These are phyloP conservation scores for Dryadomyces quercivorus DNA, from an alignment of 2,329 filamentous ascomycete species.

Conservation along the genomic window DNA sequence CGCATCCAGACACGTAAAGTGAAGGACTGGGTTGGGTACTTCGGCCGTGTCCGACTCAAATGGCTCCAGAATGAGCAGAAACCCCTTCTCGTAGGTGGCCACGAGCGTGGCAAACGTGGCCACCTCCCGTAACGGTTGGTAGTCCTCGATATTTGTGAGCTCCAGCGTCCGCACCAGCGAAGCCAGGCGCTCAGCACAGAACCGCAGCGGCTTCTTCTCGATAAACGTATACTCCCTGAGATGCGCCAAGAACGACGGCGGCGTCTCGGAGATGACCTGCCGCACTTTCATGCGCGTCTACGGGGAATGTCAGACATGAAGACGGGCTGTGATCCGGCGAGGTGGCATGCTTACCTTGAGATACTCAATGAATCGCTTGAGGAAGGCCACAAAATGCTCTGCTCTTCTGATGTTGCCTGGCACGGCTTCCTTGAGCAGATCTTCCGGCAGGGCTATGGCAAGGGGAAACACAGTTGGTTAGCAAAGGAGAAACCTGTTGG, in stretches of 20 bases:
- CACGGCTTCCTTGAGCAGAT: conserved; percentile 87
- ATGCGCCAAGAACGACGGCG: conserved; percentile 83
- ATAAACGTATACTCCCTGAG: conserved; percentile 95
- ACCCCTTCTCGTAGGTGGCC: conserved; percentile 93
- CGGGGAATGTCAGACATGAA: too few relatives aligned
- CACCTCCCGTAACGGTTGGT: conserved; percentile 91
- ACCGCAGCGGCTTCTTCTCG: conserved; percentile 85
- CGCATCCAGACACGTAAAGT: conserved; percentile 92
- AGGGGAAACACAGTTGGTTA: background rate
- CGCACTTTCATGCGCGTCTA: conserved; percentile 91
- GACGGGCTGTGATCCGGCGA: too few relatives aligned
- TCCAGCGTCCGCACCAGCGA: conserved; percentile 91
- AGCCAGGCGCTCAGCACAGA: conserved; percentile 88
- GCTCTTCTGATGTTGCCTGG: conserved; percentile 93
- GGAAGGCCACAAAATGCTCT: conserved; percentile 88
- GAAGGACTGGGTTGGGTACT: conserved; percentile 78
- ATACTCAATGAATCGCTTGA: conserved; percentile 96
- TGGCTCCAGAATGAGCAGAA: conserved; percentile 90
- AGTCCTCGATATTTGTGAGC: conserved; percentile 95
- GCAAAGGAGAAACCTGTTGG: background rate
- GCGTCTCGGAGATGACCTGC: conserved; percentile 94
- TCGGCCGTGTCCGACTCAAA: conserved; percentile 72
- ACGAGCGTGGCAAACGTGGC: conserved; percentile 94
- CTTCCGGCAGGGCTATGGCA: conserved; percentile 74
- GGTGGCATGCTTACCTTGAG: conserved; percentile 46